These are phyloP conservation scores for Apocynum venetum DNA, from an alignment of 257 asterid genomes.

Conservation along the genomic window DNA sequence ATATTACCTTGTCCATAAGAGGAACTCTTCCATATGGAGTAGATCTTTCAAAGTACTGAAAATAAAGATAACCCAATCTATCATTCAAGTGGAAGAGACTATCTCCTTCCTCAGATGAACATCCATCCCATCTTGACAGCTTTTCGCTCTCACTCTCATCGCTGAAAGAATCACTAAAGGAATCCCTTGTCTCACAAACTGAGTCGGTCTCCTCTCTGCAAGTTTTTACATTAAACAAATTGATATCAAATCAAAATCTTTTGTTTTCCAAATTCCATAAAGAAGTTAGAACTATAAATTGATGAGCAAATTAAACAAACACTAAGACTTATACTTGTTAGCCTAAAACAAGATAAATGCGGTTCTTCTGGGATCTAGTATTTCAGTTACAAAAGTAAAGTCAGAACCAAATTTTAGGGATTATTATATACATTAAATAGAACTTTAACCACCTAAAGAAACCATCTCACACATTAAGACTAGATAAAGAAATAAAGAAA, in stretches of 20 bases:
- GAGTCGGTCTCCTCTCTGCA: constrained; percentile 47
- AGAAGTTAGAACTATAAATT: not conserved
- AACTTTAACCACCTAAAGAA: constrained; percentile 10
- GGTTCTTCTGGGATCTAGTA: not conserved
- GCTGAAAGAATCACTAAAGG: constrained; percentile 48
- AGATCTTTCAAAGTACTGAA: constrained; percentile 45
- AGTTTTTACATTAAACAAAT: not conserved
- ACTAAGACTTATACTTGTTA: not conserved
- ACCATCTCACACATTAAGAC: not conserved
- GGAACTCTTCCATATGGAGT: constrained; percentile 57
- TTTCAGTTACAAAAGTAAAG: constrained; percentile 16
- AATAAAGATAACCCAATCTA: constrained; percentile 41
- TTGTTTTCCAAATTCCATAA: not conserved
- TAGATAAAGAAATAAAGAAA: not conserved
- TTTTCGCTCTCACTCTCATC: constrained; percentile 55
- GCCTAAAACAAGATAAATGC: constrained; percentile 3
- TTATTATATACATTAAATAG: constrained; percentile 2
- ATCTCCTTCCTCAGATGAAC: constrained; percentile 54
- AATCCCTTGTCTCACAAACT: constrained; percentile 42
- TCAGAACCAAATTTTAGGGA: constrained; percentile 3
- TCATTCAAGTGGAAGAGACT: constrained; percentile 33
- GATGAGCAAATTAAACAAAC: not conserved
- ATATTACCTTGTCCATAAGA: constrained; percentile 48
- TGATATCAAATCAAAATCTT: constrained; percentile 4
- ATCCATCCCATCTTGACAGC: constrained; percentile 58